phyloP scores from a whole-genome alignment of 352 stramenopile genomes.

The Globisporangium viniferum region DNA sequence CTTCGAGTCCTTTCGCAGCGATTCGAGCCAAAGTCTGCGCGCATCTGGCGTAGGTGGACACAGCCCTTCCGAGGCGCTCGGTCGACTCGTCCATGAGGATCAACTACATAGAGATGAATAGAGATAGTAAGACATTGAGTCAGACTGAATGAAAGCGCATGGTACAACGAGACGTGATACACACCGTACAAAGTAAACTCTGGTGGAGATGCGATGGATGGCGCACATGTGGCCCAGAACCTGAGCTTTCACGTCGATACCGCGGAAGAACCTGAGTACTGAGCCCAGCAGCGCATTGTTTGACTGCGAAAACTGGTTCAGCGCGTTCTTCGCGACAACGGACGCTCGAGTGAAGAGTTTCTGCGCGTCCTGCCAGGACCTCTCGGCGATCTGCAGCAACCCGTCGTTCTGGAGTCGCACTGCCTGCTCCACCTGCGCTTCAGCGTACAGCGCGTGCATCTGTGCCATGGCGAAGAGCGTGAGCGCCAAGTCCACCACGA shows the following conservation, averaged over 20 bases:
- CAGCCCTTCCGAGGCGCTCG: conserved; percentile 33
- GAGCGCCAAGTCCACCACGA: conserved; percentile 36
- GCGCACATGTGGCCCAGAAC: conserved; percentile 25
- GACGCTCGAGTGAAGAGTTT: conserved; percentile 23
- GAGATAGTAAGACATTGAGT: not conserved
- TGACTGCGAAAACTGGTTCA: not conserved
- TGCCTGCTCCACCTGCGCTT: conserved; percentile 23
- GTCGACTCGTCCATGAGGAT: conserved; percentile 34
- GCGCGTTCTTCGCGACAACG: conserved; percentile 7
- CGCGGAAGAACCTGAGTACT: conserved; percentile 15
- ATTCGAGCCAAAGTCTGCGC: conserved; percentile 26
- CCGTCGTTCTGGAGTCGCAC: conserved; percentile 6
- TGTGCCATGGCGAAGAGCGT: conserved; percentile 36
- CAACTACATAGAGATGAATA: conserved; percentile 23
- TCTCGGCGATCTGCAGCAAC: conserved; percentile 29
- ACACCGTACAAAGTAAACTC: conserved; percentile 13
- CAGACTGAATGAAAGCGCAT: not conserved
- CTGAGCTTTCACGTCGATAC: not conserved
- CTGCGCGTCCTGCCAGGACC: conserved; percentile 26
- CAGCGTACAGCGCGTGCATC: conserved; percentile 28
- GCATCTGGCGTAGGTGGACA: conserved; percentile 35
- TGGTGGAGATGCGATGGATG: conserved; percentile 24
- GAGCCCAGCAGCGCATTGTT: not conserved
- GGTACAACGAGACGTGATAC: not conserved
- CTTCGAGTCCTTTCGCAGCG: conserved; percentile 5